These are phyloP conservation scores for Punica granatum DNA, from an alignment of 345 rosid species.

Conservation along the genomic window DNA sequence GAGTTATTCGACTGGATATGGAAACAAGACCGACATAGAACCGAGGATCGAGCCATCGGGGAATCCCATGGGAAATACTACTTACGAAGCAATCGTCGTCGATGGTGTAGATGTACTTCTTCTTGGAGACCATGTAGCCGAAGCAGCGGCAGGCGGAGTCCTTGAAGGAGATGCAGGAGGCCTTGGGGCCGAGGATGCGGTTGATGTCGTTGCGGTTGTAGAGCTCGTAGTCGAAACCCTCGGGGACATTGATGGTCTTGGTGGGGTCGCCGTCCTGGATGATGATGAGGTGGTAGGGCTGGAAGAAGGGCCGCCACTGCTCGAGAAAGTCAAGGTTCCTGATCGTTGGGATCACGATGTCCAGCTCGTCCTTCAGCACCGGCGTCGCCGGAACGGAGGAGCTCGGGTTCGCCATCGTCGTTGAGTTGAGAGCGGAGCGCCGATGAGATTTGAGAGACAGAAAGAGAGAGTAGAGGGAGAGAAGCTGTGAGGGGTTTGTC, in stretches of 20 bases:
- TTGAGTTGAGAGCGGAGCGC: too few relatives aligned
- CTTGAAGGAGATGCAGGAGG: conserved; percentile 45
- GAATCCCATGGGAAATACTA: neutral
- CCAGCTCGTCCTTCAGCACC: conserved; percentile 32
- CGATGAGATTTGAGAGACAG: neutral
- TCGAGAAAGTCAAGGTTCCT: conserved; percentile 44
- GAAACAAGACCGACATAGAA: neutral
- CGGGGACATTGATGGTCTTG: conserved; percentile 32
- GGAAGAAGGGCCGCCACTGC: conserved; percentile 44
- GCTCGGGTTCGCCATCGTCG: conserved; percentile 9
- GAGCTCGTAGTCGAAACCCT: conserved; percentile 39
- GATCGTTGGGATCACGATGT: conserved; percentile 39
- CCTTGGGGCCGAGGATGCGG: conserved; percentile 37
- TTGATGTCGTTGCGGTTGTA: conserved; percentile 34
- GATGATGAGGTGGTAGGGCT: conserved; percentile 39
- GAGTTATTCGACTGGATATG: too few relatives aligned
- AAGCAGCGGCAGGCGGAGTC: conserved; percentile 43
- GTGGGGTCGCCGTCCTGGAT: conserved; percentile 44
- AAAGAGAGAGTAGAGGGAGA: neutral
- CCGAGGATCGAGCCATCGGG: neutral
- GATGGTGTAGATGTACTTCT: conserved; percentile 39
- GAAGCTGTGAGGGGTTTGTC: neutral
- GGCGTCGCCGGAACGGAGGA: conserved; percentile 18
- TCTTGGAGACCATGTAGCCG: conserved; percentile 38
- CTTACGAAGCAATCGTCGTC: conserved; percentile 45